Base-by-base conservation (phyloP, 345 rosid genomes). In the Lepidium africanum region DNA sequence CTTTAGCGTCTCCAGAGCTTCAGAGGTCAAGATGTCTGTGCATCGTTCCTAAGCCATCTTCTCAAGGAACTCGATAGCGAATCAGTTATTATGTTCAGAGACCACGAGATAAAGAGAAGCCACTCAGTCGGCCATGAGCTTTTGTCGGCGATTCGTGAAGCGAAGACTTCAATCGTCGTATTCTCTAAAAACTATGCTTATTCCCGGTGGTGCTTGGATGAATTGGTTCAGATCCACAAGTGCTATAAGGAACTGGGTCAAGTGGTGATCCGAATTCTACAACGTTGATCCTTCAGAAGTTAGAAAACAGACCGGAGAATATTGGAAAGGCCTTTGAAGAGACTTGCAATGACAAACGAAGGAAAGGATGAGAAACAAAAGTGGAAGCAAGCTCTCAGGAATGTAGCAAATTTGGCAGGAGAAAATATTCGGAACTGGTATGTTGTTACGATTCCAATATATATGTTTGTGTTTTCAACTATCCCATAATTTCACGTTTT, bases 131-230 rank as follows among this genome's bases (percentile, higher is more conserved):
- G 0, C 3, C 53, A 59, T 1, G 52, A 16, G 61, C 74, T 60
- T 12, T 1, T 46, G 5, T 7, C 7, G 10, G 73, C 65, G 4
- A 69, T 69, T 4, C 16, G 14, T 36, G 73, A 15, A 32, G 52
- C 60, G 9, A 70, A 8, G 25, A 49, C 60, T 11, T 16, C 63
- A 13, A 12, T 69, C 35, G 50, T 69, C 5, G 5, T 69, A 11
- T 45, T 69, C 48, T 69, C 73, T 36, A 48, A 69, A 10, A 69
- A 47, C 2, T 69, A 69, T 37, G 49, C 65, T 25, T 25, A 63
- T 3, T 54, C 72, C 2, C 55, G 42, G 0, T 57, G 56, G 64
- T 46, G 55, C 56, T 23, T 68, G 11, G 46, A 57, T 9, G 64
- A 68, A 6, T 10, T 57, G 56, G 47, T 23, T 0, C 39, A 68